Conservation (phyloP, 495 filamentous ascomycete species). For the Hypoxylon rickii region DNA sequence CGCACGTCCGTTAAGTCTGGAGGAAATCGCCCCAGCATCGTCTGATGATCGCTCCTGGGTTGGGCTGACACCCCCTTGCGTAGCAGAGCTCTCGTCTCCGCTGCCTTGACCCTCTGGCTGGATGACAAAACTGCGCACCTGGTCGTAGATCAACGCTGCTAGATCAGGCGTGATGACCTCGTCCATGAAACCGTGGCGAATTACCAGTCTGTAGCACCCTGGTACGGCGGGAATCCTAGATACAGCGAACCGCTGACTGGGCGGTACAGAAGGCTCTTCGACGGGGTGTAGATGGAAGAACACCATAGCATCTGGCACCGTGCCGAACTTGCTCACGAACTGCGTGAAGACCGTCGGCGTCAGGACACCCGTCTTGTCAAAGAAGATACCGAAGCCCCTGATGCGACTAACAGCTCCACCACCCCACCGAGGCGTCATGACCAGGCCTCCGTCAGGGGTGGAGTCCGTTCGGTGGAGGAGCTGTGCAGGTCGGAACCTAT, state of each 20-base stretch:
- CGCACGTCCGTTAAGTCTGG: background rate
- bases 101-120: constrained; percentile 34
- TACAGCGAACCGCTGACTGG: constrained; percentile 48
- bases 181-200: constrained; percentile 74
- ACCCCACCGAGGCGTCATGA: constrained; percentile 50
- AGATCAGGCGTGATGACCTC: constrained; percentile 66
- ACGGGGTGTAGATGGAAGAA: constrained; percentile 69
- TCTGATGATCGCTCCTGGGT: constrained; percentile 1
- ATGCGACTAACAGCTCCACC: constrained; percentile 50
- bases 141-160: constrained; percentile 60
- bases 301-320: constrained; percentile 59
- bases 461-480: constrained; percentile 44
- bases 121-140: constrained; percentile 60
- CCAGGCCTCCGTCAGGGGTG: constrained; percentile 28
- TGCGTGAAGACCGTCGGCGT: constrained; percentile 65
- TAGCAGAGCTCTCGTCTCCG: constrained; percentile 2
- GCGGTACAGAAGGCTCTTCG: constrained; percentile 52
- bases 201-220: constrained; percentile 66
- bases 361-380: constrained; percentile 64
- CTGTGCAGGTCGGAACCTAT: constrained; percentile 56
- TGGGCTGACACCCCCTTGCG: constrained; percentile 11
- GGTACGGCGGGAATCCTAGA: constrained; percentile 50
- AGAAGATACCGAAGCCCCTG: constrained; percentile 65
- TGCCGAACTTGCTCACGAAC: constrained; percentile 65
- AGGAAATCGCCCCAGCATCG: background rate